These are phyloP conservation scores for Chalciporus pseudorubinellus DNA, from an alignment of 768 basidiomycete genomes.

Conservation along the genomic window DNA sequence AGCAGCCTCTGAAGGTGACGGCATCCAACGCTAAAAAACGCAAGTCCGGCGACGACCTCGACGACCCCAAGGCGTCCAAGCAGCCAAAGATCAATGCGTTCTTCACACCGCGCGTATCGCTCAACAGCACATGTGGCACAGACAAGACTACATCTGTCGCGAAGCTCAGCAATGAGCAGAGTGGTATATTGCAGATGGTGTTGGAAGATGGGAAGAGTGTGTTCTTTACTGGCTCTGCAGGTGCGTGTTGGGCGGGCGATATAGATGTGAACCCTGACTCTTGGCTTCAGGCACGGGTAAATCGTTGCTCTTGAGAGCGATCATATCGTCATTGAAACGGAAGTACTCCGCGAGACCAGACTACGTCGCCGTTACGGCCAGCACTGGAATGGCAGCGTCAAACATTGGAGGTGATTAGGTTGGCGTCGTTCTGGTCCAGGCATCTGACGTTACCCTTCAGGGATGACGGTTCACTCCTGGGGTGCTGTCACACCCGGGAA, in stretches of 20 bases:
- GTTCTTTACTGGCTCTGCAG: slow-evolving; percentile 71
- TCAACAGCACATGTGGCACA: slow-evolving; percentile 28
- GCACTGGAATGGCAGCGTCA: slow-evolving; percentile 44
- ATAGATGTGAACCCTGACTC: not conserved
- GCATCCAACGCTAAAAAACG: slow-evolving; percentile 23
- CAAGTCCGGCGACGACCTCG: slow-evolving; percentile 12
- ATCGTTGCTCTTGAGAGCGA: slow-evolving; percentile 55
- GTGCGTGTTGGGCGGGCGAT: slow-evolving; percentile 31
- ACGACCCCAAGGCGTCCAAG: slow-evolving; percentile 6
- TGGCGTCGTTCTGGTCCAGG: not conserved
- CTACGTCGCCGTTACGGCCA: slow-evolving; percentile 45
- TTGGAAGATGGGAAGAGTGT: slow-evolving; percentile 58
- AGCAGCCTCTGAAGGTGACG: slow-evolving; percentile 9
- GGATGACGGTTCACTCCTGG: slow-evolving; percentile 61
- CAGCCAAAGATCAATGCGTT: slow-evolving; percentile 27
- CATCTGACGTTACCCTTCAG: slow-evolving; percentile 22
- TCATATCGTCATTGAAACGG: slow-evolving; percentile 49
- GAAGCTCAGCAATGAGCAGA: slow-evolving; percentile 53
- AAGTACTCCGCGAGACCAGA: slow-evolving; percentile 34
- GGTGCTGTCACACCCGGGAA: slow-evolving; percentile 52
- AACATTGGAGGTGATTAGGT: slow-evolving; percentile 43
- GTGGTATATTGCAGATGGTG: slow-evolving; percentile 46
- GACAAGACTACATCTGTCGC: slow-evolving; percentile 34
- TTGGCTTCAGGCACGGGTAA: slow-evolving; percentile 55
- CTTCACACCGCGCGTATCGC: slow-evolving; percentile 28